phyloP scores from a whole-genome alignment of 345 rosid species.

The Triadica sebifera region DNA sequence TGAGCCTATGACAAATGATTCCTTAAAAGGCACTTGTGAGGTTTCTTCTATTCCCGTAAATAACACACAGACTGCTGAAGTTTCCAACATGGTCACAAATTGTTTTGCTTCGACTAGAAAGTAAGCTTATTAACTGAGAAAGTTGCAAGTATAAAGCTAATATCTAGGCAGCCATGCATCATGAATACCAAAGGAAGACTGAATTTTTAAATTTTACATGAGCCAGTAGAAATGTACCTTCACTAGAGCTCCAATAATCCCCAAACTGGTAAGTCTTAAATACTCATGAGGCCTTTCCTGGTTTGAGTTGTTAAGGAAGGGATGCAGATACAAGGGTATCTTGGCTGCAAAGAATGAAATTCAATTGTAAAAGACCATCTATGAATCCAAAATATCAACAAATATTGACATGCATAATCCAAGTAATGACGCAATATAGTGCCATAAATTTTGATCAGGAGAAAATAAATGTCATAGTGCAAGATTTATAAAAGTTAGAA shows the following conservation, averaged over 20 bases:
- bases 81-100: no score
- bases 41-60: no score
- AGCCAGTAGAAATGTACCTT: constrained; percentile 42
- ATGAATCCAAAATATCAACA: neutral
- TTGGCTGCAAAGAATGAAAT: constrained; percentile 41
- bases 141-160: no score
- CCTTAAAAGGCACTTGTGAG: no score
- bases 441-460: neutral
- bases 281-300: constrained; percentile 40
- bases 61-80: no score
- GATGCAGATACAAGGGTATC: constrained; percentile 43
- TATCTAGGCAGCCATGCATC: no score
- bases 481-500: neutral
- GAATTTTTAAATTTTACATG: neutral
- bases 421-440: neutral
- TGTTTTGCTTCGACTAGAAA: no score
- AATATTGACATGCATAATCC: neutral
- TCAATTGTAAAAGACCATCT: neutral
- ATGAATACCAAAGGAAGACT: no score
- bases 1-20: neutral
- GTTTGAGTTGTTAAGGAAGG: constrained; percentile 40
- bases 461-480: neutral
- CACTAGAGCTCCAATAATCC: constrained; percentile 56
- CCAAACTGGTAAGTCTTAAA: constrained; percentile 55
- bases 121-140: no score